Evolutionary conservation across 2,329 filamentous ascomycete genomes (phyloP).

Genomic region (Fusarium compactum): DNA sequence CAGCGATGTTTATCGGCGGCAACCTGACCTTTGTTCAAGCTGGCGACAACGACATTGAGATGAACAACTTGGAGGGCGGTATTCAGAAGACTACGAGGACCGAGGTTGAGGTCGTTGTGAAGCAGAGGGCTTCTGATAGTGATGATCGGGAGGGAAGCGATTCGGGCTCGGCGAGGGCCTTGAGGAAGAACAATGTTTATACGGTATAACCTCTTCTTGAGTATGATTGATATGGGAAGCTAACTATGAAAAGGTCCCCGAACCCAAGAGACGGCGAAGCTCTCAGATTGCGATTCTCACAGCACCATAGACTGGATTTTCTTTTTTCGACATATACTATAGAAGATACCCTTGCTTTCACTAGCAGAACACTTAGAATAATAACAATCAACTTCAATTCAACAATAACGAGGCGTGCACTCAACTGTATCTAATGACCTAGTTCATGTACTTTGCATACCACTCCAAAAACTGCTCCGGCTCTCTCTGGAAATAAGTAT

Average conservation of each 20-base stretch:
- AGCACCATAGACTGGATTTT: background rate
- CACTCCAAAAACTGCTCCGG: conserved; percentile 35
- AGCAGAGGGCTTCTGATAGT: conserved; percentile 34
- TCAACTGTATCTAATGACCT: background rate
- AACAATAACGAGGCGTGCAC: accelerated
- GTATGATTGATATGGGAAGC: too few relatives aligned
- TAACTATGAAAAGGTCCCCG: background rate
- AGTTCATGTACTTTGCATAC: conserved; percentile 25
- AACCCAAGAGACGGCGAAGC: background rate
- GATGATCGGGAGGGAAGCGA: conserved; percentile 44
- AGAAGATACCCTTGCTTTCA: conserved; percentile 26
- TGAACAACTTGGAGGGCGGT: conserved; percentile 15
- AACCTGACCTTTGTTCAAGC: conserved; percentile 44
- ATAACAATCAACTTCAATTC: background rate
- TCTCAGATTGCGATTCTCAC: conserved; percentile 1
- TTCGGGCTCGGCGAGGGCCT: conserved; percentile 36
- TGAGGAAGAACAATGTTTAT: conserved; percentile 39
- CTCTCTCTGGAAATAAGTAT: conserved; percentile 33
- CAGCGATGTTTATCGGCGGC: conserved; percentile 41
- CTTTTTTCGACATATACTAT: background rate
- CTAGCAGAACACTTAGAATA: background rate
- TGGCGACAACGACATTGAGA: conserved; percentile 40
- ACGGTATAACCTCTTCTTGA: conserved; percentile 18
- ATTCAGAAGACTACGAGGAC: conserved; percentile 47
- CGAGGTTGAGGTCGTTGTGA: conserved; percentile 43